A percentile compares a stretch with the other conserved stretches of the same genome.
These are phyloP conservation scores for Neurospora sp. DNA, from an alignment of 495 filamentous ascomycete genomes.

Conservation along the genomic window DNA sequence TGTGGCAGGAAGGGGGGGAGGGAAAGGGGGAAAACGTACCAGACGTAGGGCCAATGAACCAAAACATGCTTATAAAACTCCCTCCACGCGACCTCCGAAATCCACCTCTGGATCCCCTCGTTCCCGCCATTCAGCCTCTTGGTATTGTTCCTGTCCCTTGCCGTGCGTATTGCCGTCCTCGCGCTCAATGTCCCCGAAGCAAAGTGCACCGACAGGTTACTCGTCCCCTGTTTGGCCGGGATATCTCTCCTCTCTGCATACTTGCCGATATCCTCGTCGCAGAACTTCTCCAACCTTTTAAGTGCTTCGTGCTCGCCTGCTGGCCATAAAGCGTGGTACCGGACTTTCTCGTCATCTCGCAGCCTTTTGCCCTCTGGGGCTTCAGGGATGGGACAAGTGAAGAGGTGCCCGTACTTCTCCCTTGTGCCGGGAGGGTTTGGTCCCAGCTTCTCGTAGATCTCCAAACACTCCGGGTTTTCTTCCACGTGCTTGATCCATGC, in stretches of 20 bases:
- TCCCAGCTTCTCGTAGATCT: conserved; percentile 46
- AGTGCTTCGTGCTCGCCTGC: conserved; percentile 71
- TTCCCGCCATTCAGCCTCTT: conserved; percentile 61
- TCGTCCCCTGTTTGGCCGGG: conserved; percentile 51
- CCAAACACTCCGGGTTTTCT: conserved; percentile 53
- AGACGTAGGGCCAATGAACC: conserved; percentile 79
- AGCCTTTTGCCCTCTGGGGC: conserved; percentile 58
- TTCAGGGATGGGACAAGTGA: conserved; percentile 51
- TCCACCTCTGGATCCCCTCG: conserved; percentile 64
- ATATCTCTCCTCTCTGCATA: conserved; percentile 57
- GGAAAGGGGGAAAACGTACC: conserved; percentile 36
- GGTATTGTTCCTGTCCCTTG: conserved; percentile 56
- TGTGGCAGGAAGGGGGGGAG: not conserved
- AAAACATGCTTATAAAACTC: conserved; percentile 91
- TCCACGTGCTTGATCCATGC: conserved; percentile 67
- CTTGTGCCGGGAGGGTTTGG: conserved; percentile 35
- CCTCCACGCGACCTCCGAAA: conserved; percentile 81
- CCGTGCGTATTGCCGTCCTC: conserved; percentile 58
- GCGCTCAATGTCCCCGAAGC: conserved; percentile 68
- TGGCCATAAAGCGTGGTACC: conserved; percentile 56
- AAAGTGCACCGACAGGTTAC: conserved; percentile 70
- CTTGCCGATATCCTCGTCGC: conserved; percentile 49
- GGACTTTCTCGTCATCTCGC: conserved; percentile 39
- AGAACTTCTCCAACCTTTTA: conserved; percentile 57
- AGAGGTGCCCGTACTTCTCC: conserved; percentile 46